Evolutionary conservation across 257 asterid genomes (phyloP).

Genomic region (Echites panduratus): DNA sequence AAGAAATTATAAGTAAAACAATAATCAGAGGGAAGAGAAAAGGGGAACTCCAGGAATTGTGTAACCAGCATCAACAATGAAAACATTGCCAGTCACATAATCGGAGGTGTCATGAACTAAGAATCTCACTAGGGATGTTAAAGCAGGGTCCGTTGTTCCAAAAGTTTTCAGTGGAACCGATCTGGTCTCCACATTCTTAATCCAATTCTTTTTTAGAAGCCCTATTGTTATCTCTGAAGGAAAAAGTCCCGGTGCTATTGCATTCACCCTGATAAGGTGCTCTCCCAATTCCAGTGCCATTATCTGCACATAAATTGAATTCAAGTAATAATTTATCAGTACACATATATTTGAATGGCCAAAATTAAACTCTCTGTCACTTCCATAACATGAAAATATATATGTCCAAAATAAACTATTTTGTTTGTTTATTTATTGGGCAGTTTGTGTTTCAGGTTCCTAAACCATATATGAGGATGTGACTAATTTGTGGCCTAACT

Average conservation of each 20-base stretch:
- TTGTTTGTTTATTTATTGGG: no score
- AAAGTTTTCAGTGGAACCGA: conserved; percentile 8
- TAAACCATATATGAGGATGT: no score
- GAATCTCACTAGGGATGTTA: conserved; percentile 13
- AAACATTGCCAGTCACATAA: conserved; percentile 14
- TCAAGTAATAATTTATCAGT: no score
- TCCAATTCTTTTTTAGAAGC: conserved; percentile 3
- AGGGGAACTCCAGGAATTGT: conserved; percentile 13
- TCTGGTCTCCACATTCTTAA: background rate
- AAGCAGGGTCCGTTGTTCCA: conserved; percentile 12
- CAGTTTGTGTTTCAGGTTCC: no score
- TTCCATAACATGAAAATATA: no score
- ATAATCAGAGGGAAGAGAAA: conserved; percentile 3
- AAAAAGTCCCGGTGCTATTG: conserved; percentile 10
- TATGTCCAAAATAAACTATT: no score
- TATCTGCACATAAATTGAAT: background rate
- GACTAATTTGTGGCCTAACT: no score
- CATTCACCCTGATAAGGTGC: conserved; percentile 8
- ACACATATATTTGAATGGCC: no score
- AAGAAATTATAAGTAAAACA: no score
- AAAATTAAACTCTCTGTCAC: no score
- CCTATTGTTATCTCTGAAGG: conserved; percentile 11
- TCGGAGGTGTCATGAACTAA: conserved; percentile 18
- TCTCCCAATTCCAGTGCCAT: conserved; percentile 22
- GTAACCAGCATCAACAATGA: conserved; percentile 19